Conservation (phyloP, 768 basidiomycete genomes). For the Pisolithus orientalis region DNA sequence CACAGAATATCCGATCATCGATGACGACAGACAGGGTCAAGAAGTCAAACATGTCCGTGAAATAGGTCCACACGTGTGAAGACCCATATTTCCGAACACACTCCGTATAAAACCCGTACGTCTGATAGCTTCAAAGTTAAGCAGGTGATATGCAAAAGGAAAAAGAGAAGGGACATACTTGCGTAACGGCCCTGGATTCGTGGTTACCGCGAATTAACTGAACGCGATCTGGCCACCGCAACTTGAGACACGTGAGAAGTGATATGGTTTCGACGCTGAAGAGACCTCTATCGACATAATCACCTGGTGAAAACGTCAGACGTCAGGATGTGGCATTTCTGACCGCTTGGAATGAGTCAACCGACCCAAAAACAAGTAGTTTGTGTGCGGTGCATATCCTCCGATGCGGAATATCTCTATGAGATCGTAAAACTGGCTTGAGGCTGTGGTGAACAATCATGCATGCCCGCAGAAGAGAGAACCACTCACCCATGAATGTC, state of each 20-base stretch:
- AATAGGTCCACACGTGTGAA: constrained; percentile 96
- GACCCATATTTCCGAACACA: constrained; percentile 96
- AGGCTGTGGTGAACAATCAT: constrained; percentile 29
- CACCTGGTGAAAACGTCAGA: constrained; percentile 47
- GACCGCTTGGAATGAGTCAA: constrained; percentile 4
- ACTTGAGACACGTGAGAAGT: constrained; percentile 90
- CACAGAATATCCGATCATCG: constrained; percentile 98
- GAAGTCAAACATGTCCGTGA: constrained; percentile 99
- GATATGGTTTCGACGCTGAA: constrained; percentile 99
- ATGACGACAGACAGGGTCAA: constrained; percentile 96
- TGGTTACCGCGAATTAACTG: constrained; percentile 98
- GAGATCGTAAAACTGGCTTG: constrained; percentile 98
- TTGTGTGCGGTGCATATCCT: constrained; percentile 92
- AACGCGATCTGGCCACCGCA: constrained; percentile 93
- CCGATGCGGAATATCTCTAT: constrained; percentile 99
- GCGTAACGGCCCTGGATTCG: constrained; percentile 95
- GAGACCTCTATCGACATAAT: constrained; percentile 96
- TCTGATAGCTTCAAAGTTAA: constrained; percentile 43
- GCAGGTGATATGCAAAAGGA: not conserved
- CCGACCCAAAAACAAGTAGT: constrained; percentile 96
- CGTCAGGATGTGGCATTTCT: not conserved
- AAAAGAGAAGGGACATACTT: constrained; percentile 49
- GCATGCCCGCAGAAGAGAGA: constrained; percentile 4
- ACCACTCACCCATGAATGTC: constrained; percentile 94
- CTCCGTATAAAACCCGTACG: constrained; percentile 98